Base-by-base conservation (phyloP, 2,329 filamentous ascomycete genomes). In the Fusarium irregulare region DNA sequence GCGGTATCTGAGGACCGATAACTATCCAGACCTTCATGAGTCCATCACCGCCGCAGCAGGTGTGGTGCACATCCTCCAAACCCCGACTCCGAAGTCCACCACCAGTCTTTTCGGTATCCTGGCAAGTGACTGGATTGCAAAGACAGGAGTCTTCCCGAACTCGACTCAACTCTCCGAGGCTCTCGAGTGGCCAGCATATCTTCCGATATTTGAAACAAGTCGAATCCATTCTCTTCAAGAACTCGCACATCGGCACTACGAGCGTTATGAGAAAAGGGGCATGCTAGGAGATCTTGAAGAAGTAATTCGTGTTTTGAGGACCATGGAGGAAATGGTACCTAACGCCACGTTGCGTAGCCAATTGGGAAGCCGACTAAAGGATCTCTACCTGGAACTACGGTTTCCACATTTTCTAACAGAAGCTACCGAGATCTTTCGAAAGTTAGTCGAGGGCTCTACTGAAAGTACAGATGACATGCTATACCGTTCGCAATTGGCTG, bases 401-500 rank as follows among this genome's bases (percentile, higher is more conserved):
- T 56, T 49, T 21, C 30, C 25, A 4, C 2, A 6, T 13, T 3
- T 47, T 0, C 30, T 49, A 10, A 8, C 25, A 1, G 21, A 49
- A 6, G 44, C 53, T 13, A 49, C 23, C 4, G 1, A 2, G 1
- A 37, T n/a, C 1, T 56, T 50, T 3, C n/a, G 23, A 8, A 13
- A 1, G 18, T 28, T 56, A 1, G 21, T 56, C 3, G 0, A 37
- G 4, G 44, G 23, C 1, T 5, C 28, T 8, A 8, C 7, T 4
- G 1, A 6, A 8, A 25, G 5, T 6, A 8, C 27, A n/a, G 2
- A 37, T 7, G 4, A 12, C 0, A 18, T 0, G 2, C 11, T n/a
- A 7, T 50, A 28, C 13, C 13, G 7, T 5, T 10, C 48, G 1
- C 44, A 49, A 1, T 2, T 56, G 4, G 53, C 23, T 1, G 8